Conservation (phyloP, 2,329 filamentous ascomycete genomes). For the Aspergillus tanneri region DNA sequence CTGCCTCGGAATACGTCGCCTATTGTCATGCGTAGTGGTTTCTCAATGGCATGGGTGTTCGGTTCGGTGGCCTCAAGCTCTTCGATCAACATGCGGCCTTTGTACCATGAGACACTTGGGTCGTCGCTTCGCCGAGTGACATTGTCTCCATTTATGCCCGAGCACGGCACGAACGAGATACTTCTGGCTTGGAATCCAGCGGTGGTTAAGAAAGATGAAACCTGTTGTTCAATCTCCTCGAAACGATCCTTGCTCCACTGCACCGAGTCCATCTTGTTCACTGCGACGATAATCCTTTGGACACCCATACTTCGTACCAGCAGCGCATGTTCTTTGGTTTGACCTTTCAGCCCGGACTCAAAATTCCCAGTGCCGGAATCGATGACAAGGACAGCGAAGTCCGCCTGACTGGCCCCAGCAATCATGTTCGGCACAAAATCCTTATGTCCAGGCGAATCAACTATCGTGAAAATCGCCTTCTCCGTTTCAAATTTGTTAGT, state of each 20-base stretch:
- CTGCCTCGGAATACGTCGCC: slow-evolving; percentile 81
- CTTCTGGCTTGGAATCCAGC: slow-evolving; percentile 81
- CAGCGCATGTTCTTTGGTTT: slow-evolving; percentile 90
- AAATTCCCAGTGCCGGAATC: slow-evolving; percentile 89
- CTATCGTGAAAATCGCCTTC: slow-evolving; percentile 82
- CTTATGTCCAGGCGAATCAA: slow-evolving; percentile 90
- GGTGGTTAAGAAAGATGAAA: slow-evolving; percentile 75
- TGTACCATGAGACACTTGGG: slow-evolving; percentile 71
- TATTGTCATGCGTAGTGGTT: slow-evolving; percentile 81
- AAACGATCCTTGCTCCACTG: slow-evolving; percentile 81
- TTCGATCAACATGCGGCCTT: slow-evolving; percentile 73
- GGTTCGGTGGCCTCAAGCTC: slow-evolving; percentile 83
- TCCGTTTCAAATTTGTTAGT: slow-evolving; percentile 92
- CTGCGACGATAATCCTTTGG: slow-evolving; percentile 79
- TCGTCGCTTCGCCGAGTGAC: slow-evolving; percentile 56
- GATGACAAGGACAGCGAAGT: slow-evolving; percentile 92
- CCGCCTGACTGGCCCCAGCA: slow-evolving; percentile 89
- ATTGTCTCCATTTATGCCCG: slow-evolving; percentile 85
- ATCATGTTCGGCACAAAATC: slow-evolving; percentile 99
- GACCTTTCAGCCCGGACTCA: slow-evolving; percentile 87
- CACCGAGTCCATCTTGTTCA: slow-evolving; percentile 93
- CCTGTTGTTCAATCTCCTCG: slow-evolving; percentile 78
- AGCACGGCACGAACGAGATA: slow-evolving; percentile 83
- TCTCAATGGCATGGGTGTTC: slow-evolving; percentile 66
- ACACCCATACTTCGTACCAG: slow-evolving; percentile 89